Percentiles rank a stretch among this genome's conserved stretches.
Conservation (phyloP, 495 filamentous ascomycete species). For the Arthonia radiata region DNA sequence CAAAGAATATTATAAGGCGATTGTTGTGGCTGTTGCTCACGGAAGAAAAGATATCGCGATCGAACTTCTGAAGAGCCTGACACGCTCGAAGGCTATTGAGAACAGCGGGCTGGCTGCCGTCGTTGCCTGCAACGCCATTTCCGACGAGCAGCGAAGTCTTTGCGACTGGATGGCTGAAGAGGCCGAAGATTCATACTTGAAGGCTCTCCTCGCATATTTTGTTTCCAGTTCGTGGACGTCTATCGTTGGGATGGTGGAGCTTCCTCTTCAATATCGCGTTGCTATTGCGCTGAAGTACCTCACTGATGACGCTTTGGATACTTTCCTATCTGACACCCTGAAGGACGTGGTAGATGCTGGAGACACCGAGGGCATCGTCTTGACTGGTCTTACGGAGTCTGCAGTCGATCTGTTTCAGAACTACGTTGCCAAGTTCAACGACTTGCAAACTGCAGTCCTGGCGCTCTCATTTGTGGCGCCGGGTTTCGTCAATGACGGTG, state of each 20-base stretch:
- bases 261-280: slow-evolving; percentile 65
- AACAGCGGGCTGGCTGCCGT: slow-evolving; percentile 23
- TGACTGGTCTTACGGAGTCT: slow-evolving; percentile 61
- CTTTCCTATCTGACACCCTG: slow-evolving; percentile 41
- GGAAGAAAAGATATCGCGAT: slow-evolving; percentile 15
- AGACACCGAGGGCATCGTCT: slow-evolving; percentile 66
- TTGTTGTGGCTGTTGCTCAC: slow-evolving; percentile 16
- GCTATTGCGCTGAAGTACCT: slow-evolving; percentile 72
- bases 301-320: slow-evolving; percentile 46
- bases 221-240: slow-evolving; percentile 68
- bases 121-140: slow-evolving; percentile 26
- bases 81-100: slow-evolving; percentile 10
- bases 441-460: slow-evolving; percentile 73
- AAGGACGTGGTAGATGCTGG: slow-evolving; percentile 41
- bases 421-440: slow-evolving; percentile 66
- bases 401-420: slow-evolving; percentile 65
- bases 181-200: slow-evolving; percentile 59
- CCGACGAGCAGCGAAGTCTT: slow-evolving; percentile 17
- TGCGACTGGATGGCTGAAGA: slow-evolving; percentile 36
- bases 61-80: slow-evolving; percentile 12
- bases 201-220: slow-evolving; percentile 79
- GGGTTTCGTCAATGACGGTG: slow-evolving; percentile 54
- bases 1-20: slow-evolving; percentile 52
- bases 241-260: slow-evolving; percentile 55
- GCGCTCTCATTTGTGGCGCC: slow-evolving; percentile 62